These are phyloP conservation scores for Pseudogymnoascus pannorum DNA, from an alignment of 2,329 filamentous ascomycete genomes.

Conservation along the genomic window DNA sequence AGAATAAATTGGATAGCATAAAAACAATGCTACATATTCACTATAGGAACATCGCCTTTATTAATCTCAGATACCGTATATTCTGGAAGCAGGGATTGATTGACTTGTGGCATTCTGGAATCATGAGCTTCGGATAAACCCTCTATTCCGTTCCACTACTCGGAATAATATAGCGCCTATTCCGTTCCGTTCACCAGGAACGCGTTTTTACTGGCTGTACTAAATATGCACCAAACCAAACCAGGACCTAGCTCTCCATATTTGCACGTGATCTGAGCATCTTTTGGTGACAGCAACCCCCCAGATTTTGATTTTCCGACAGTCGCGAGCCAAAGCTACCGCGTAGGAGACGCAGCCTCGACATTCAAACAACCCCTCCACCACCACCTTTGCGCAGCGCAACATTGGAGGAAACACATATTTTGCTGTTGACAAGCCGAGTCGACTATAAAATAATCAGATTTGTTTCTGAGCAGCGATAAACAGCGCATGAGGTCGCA, in stretches of 20 bases:
- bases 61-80: neutral
- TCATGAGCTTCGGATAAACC: neutral
- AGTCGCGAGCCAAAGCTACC: constrained; percentile 8
- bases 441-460: neutral
- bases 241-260: neutral
- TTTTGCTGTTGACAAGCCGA: neutral
- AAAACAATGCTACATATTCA: no score
- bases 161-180: constrained; percentile 8
- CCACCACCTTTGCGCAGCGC: constrained; percentile 1
- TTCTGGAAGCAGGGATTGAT: neutral
- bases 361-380: constrained; percentile 7
- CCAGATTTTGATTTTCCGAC: constrained; percentile 8
- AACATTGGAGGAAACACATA: constrained; percentile 3
- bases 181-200: neutral
- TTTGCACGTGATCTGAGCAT: neutral
- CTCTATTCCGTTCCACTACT: neutral
- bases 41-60: neutral
- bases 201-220: neutral
- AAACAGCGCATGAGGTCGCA: constrained; percentile 8
- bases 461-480: neutral
- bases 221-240: neutral
- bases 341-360: constrained; percentile 6
- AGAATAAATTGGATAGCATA: neutral
- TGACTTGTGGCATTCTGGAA: neutral
- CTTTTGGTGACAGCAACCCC: constrained; percentile 6